These are phyloP conservation scores for Gardenia jasminoides DNA, from an alignment of 257 asterid species.

Conservation along the genomic window DNA sequence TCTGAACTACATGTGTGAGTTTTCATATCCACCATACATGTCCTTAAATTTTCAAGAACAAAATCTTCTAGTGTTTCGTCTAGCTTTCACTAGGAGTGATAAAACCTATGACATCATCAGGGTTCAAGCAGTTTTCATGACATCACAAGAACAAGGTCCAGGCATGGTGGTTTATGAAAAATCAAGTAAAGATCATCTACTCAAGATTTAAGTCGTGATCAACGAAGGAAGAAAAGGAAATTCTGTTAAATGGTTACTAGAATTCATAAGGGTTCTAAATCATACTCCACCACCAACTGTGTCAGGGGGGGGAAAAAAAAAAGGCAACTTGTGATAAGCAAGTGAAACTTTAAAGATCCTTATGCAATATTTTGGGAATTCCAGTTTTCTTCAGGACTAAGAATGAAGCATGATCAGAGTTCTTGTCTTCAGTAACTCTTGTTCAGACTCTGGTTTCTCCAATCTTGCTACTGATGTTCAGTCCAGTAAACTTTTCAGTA, in stretches of 20 bases:
- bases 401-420: background rate
- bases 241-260: background rate
- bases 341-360: background rate
- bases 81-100: background rate
- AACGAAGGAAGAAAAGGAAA: background rate
- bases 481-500: background rate
- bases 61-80: background rate
- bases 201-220: background rate
- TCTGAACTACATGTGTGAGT: background rate
- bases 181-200: background rate
- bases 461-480: background rate
- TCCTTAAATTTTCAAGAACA: background rate
- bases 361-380: background rate
- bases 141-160: background rate
- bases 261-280: background rate
- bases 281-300: no score
- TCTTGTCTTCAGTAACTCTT: background rate
- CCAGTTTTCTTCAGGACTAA: background rate
- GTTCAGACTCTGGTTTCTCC: background rate
- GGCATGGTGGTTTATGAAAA: background rate
- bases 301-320: no score
- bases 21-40: background rate
- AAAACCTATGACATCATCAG: background rate
- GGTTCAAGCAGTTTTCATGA: background rate
- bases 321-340: background rate